phyloP scores from a whole-genome alignment of 768 basidiomycete genomes.

The Xerocomellus amylosporus region DNA sequence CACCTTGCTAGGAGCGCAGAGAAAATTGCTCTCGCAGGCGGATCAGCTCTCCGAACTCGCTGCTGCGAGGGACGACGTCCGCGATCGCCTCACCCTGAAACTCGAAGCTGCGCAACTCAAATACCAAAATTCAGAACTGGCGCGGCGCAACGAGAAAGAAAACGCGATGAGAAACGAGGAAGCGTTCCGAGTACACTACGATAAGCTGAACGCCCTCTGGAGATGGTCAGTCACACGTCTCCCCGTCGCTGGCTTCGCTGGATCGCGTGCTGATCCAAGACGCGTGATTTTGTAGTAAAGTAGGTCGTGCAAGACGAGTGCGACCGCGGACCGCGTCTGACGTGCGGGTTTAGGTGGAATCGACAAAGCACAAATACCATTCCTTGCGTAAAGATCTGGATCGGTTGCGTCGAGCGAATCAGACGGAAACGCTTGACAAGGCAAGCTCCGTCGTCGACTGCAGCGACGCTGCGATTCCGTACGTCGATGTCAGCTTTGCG shows the following conservation, averaged over 20 bases:
- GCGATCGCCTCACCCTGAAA: not conserved
- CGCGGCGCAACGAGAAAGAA: not conserved
- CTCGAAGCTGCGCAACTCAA: not conserved
- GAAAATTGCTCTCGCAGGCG: not conserved
- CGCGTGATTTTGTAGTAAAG: not conserved
- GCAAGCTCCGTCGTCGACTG: not conserved
- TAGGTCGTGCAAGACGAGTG: not conserved
- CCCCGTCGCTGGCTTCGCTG: not conserved
- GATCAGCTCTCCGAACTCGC: not conserved
- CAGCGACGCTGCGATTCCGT: not conserved
- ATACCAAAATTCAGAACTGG: not conserved
- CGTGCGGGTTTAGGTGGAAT: not conserved
- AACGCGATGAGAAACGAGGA: not conserved
- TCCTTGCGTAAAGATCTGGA: not conserved
- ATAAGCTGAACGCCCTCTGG: slow-evolving; percentile 1
- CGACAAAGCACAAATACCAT: not conserved
- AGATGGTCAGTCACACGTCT: slow-evolving; percentile 1
- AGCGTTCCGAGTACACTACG: not conserved
- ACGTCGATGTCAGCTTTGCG: not conserved
- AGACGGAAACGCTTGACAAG: not conserved
- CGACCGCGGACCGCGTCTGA: not conserved
- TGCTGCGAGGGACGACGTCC: not conserved
- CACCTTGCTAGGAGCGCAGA: not conserved
- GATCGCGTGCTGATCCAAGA: not conserved
- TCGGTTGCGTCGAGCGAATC: not conserved